A percentile compares a stretch with the other conserved stretches of the same genome.
These are phyloP conservation scores for Syzygium grande DNA, from an alignment of 345 rosid genomes.

Conservation along the genomic window DNA sequence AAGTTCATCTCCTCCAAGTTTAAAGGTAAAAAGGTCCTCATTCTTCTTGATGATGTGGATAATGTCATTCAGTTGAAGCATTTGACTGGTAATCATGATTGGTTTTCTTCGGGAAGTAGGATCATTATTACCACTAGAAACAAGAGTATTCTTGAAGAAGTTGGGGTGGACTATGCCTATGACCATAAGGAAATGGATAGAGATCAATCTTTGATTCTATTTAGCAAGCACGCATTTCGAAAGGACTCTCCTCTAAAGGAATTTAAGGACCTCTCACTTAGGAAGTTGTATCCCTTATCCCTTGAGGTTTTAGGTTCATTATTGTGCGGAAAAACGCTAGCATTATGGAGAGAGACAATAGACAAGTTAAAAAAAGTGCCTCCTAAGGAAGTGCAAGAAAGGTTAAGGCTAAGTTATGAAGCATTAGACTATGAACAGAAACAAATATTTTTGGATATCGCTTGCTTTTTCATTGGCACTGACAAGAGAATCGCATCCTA, in stretches of 20 bases:
- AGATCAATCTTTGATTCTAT: fast-evolving
- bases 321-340: fast-evolving
- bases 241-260: fast-evolving
- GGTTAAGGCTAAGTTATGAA: fast-evolving
- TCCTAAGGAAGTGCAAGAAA: fast-evolving
- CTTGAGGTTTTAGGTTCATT: fast-evolving
- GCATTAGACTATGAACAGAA: fast-evolving
- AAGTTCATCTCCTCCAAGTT: background rate
- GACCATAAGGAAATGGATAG: fast-evolving
- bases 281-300: fast-evolving
- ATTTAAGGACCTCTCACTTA: fast-evolving
- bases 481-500: background rate
- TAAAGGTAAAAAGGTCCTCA: background rate
- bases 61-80: background rate
- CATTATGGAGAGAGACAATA: background rate
- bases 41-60: background rate
- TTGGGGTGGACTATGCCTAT: fast-evolving
- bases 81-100: background rate
- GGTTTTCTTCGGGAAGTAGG: background rate
- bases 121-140: background rate
- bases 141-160: background rate
- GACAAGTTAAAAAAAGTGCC: fast-evolving
- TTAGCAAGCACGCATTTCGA: background rate
- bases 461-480: background rate
- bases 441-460: background rate